Percentiles rank a stretch among this genome's conserved stretches.
Conservation (phyloP, 345 rosid species). For the Physaria fendleri region DNA sequence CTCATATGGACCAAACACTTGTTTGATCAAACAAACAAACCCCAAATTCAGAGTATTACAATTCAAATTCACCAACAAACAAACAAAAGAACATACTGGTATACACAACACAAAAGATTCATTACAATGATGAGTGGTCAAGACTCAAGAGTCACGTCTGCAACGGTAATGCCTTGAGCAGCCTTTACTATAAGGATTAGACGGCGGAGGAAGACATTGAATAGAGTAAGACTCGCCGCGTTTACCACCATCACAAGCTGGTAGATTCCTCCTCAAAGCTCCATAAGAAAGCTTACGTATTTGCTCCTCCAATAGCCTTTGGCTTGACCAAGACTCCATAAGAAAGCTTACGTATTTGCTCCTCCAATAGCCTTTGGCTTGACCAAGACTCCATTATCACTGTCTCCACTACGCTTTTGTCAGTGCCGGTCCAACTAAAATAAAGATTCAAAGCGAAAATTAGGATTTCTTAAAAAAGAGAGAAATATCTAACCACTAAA, state of each 20-base stretch:
- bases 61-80: not conserved
- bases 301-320: conserved; percentile 40
- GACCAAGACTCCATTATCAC: conserved; percentile 47
- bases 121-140: not conserved
- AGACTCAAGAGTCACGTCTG: conserved; percentile 31
- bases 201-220: conserved; percentile 50
- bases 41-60: not conserved
- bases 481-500: no score
- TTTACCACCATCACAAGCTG: conserved; percentile 45
- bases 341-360: no score
- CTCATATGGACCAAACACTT: not conserved
- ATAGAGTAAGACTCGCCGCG: conserved; percentile 47
- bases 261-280: conserved; percentile 49
- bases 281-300: conserved; percentile 45
- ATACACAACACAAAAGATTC: not conserved
- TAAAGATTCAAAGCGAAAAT: no score
- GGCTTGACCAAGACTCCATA: conserved; percentile 40
- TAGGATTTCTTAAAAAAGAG: no score
- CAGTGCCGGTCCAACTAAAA: no score
- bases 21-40: conserved; percentile 5
- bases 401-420: conserved; percentile 16
- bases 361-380: conserved; percentile 41
- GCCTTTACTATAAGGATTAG: conserved; percentile 46
- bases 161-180: conserved; percentile 58
- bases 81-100: not conserved